These are phyloP conservation scores for Apiospora koreana DNA, from an alignment of 2,329 filamentous ascomycete species.

Conservation along the genomic window DNA sequence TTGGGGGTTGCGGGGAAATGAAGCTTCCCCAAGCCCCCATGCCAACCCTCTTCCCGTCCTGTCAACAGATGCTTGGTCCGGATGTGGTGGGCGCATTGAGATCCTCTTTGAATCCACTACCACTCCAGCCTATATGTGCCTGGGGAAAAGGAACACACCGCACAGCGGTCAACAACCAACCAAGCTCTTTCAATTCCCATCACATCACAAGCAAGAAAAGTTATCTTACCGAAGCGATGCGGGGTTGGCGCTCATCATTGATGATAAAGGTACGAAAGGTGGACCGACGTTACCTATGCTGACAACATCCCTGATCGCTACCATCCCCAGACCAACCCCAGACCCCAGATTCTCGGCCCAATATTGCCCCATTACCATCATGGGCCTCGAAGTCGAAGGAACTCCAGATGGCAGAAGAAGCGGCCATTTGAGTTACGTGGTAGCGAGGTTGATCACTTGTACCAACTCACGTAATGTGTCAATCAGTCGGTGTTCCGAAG, in stretches of 20 bases:
- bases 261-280: background rate
- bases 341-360: slow-evolving; percentile 20
- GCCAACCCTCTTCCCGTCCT: background rate
- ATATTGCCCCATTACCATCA: slow-evolving; percentile 8
- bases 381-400: too few species aligned
- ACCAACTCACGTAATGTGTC: too few species aligned
- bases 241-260: background rate
- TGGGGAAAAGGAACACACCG: background rate
- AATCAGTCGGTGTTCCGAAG: background rate
- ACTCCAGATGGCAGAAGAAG: too few species aligned
- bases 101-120: background rate
- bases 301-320: background rate
- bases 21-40: background rate
- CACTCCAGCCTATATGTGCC: background rate
- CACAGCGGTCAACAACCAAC: background rate
- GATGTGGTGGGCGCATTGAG: background rate
- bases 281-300: background rate
- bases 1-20: background rate
- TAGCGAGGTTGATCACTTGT: background rate
- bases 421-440: background rate
- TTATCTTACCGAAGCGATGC: background rate
- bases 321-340: slow-evolving; percentile 10
- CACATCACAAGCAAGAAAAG: background rate
- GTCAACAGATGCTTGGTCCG: background rate
- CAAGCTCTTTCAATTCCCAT: background rate